These are phyloP conservation scores for Pyracantha coccinea DNA, from an alignment of 331 rosid species.

Conservation along the genomic window DNA sequence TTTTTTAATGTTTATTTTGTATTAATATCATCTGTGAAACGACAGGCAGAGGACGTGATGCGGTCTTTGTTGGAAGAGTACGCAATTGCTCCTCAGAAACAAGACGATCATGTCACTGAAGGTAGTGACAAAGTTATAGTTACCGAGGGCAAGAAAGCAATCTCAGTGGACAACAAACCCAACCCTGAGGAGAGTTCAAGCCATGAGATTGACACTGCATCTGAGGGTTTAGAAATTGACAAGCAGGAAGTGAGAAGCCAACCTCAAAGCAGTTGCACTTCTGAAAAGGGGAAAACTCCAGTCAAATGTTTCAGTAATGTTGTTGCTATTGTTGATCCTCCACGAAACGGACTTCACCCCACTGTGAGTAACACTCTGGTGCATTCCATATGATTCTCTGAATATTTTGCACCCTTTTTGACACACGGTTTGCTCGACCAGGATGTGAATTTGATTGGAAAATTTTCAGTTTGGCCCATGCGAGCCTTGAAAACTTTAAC, in stretches of 20 bases:
- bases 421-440: no score
- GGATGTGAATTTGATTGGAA: no score
- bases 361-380: slow-evolving; percentile 45
- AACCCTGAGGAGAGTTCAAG: slow-evolving; percentile 22
- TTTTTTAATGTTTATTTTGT: neutral
- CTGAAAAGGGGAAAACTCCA: slow-evolving; percentile 38
- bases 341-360: slow-evolving; percentile 93
- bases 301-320: slow-evolving; percentile 54
- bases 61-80: slow-evolving; percentile 81
- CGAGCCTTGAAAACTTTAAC: no score
- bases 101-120: slow-evolving; percentile 26
- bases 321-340: slow-evolving; percentile 97
- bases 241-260: slow-evolving; percentile 29
- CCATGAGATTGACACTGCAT: slow-evolving; percentile 29
- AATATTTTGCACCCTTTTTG: neutral
- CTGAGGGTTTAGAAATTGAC: slow-evolving; percentile 33
- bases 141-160: slow-evolving; percentile 19
- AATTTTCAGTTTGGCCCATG: no score
- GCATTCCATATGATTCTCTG: neutral
- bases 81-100: slow-evolving; percentile 36
- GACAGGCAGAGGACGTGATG: slow-evolving; percentile 94
- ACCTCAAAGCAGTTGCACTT: slow-evolving; percentile 20
- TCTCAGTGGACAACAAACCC: neutral
- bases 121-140: slow-evolving; percentile 14
- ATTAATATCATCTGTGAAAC: slow-evolving; percentile 5